These are phyloP conservation scores for Vigna unguiculata DNA, from an alignment of 306 rosid species.

Conservation along the genomic window DNA sequence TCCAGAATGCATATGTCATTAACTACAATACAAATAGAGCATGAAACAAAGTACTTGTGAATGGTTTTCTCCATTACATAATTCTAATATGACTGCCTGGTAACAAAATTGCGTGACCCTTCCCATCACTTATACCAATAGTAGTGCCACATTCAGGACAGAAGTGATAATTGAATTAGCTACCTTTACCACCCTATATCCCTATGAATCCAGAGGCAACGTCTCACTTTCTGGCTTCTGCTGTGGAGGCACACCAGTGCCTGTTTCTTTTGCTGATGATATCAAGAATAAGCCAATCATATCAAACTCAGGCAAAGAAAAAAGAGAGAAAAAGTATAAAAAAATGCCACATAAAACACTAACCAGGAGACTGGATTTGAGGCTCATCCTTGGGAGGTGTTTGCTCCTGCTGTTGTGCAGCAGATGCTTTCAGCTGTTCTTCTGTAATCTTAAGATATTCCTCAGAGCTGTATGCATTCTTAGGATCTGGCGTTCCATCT, in stretches of 20 bases:
- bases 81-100: slow-evolving; percentile 21
- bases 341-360: slow-evolving; percentile 38
- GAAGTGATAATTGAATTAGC: slow-evolving; percentile 7
- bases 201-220: slow-evolving; percentile 37
- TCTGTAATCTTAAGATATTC: slow-evolving; percentile 87
- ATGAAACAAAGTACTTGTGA: slow-evolving; percentile 18
- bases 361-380: slow-evolving; percentile 63
- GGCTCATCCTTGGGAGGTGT: slow-evolving; percentile 48
- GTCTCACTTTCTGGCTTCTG: slow-evolving; percentile 59
- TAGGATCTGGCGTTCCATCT: slow-evolving; percentile 58
- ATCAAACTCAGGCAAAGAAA: slow-evolving; percentile 13
- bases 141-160: slow-evolving; percentile 27
- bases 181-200: slow-evolving; percentile 33
- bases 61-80: slow-evolving; percentile 38
- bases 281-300: slow-evolving; percentile 33
- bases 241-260: slow-evolving; percentile 44
- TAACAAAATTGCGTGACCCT: slow-evolving; percentile 45
- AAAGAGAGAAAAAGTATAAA: neutral
- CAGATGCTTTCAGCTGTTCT: slow-evolving; percentile 75
- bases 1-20: neutral
- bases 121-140: slow-evolving; percentile 21
- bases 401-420: slow-evolving; percentile 60
- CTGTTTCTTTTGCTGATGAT: slow-evolving; percentile 56
- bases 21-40: slow-evolving; percentile 22
- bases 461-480: slow-evolving; percentile 73